A percentile compares a stretch with the other conserved stretches of the same genome.
phyloP scores from a whole-genome alignment of 129 eudicot species.

The Kitagawia praeruptora region DNA sequence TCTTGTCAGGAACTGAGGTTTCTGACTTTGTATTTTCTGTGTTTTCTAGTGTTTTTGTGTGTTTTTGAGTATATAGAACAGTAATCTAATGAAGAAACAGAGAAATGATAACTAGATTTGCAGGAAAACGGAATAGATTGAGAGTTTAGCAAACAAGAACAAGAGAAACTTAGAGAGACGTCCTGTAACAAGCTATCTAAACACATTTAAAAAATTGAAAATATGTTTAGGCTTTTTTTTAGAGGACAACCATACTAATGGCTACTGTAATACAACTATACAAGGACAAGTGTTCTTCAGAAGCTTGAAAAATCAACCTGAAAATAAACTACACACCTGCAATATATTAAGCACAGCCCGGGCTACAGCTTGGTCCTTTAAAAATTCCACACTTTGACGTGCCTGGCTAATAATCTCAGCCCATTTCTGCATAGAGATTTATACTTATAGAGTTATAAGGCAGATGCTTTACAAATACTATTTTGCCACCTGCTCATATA shows the following conservation, averaged over 20 bases:
- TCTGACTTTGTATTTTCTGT: too few species aligned
- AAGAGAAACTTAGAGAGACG: not conserved
- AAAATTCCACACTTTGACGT: slow-evolving; percentile 75
- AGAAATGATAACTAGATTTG: too few species aligned
- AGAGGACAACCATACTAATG: not conserved
- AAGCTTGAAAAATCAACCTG: not conserved
- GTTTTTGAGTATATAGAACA: too few species aligned
- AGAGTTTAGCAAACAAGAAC: not conserved
- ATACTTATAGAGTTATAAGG: slow-evolving; percentile 22
- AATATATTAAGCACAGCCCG: slow-evolving; percentile 91
- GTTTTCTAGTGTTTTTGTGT: too few species aligned
- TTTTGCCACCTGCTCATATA: not conserved
- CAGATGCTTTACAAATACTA: not conserved
- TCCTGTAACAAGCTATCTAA: not conserved
- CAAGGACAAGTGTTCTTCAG: not conserved
- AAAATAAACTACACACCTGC: slow-evolving; percentile 42
- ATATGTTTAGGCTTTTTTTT: not conserved
- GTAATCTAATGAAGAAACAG: too few species aligned
- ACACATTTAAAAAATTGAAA: not conserved
- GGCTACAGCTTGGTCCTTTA: slow-evolving; percentile 77
- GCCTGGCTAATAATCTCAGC: slow-evolving; percentile 90
- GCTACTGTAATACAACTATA: not conserved
- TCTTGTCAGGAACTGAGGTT: not conserved
- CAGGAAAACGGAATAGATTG: too few species aligned
- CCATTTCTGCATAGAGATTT: slow-evolving; percentile 69